Base-by-base conservation (phyloP, 495 filamentous ascomycete genomes). In the Penicillium cinerascens region DNA sequence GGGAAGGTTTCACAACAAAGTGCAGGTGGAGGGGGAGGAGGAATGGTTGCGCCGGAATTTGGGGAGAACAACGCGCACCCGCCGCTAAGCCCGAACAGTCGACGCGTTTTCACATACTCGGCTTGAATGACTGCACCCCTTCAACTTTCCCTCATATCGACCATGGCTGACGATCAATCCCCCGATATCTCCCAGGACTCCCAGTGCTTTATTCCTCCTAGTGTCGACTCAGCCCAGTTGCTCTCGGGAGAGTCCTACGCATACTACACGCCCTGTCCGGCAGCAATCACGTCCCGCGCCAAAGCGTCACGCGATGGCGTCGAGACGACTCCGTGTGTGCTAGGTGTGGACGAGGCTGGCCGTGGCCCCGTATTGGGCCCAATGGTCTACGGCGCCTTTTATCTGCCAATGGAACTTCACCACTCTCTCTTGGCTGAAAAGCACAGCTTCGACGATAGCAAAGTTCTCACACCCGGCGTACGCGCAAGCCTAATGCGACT, bases 291-390 rank as follows among this genome's bases (percentile, higher is more conserved):
- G 22, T 68, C 76, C 3, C 73, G 79, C 47, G 21, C 63, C 18
- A 54, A 64, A 27, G 56, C 59, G 27, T 52, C 66, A 10, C 17
- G 18, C 8, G 39, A 58, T 16, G n/a, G 49, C 17, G 16, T 35
- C 7, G 46, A 66, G 51, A 67, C 65, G 44, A 75, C 71, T 60
- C 67, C 65, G 68, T 87, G 85, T 55, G 84, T 87, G 26, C 78
- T 98, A 16, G 93, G 93, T 33, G 86, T 98, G 44, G 93, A 98
- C 67, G 93, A 98, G 78, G 93, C 93, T 50, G 93, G 93, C 42
- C 84, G 93, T 54, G 93, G 93, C 7, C 95, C 93, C 17, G 95
- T 97, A 6, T 79, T 98, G 4, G 93, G 93, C 2, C 92, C 93
- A 10, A 98, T 98, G 93, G 92, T 97, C 55, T 97, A 97, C 76